Base-by-base conservation (phyloP, 2,329 filamentous ascomycete genomes). In the Pseudocercospora cruenta region DNA sequence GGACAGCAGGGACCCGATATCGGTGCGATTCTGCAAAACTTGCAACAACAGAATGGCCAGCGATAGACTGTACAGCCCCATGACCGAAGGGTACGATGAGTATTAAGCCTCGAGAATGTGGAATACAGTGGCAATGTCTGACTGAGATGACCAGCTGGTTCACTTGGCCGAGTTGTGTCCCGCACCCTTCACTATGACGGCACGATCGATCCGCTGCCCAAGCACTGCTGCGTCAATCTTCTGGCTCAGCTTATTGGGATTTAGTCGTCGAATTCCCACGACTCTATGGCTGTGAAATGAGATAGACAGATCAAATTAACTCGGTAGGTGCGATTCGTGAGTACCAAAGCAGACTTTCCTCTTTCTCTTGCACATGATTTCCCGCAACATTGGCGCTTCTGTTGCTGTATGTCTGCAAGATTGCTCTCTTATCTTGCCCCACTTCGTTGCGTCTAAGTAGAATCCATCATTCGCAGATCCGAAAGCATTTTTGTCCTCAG, bases 1-100 rank as follows among this genome's bases (percentile, higher is more conserved):
- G 43, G 51, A 9, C 62, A 59, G 45, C 55, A 43, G 19, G 54
- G 36, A 0, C 54, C 63, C 36, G 64, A 66, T n/a, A 61, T 66
- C 14, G 33, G 57, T 14, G 64, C 36, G 2, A 66, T 66, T 51
- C 22, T 66, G 53, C 24, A 57, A 12, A 66, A 60, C 6, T 51
- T 64, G 47, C 39, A 49, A 28, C 57, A 64, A 4, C 62, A 63
- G 28, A 55, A 53, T 39, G 59, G 39, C 16, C 14, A 43, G 16
- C 39, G 12, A 43, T 43, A 19, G 8, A 43, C 4, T 19, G 39
- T 6, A 43, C n/a, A n/a, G 16, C 16, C 39, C 4, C 39, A 43
- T 3, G 8, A n/a, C 5, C 39, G 39, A 43, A 19, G 39, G 8
- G n/a, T 43, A 19, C n/a, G 39, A 43, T 3, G 39, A 43, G 1